phyloP scores from a whole-genome alignment of 129 eudicot species.

The Escallonia herrerae region DNA sequence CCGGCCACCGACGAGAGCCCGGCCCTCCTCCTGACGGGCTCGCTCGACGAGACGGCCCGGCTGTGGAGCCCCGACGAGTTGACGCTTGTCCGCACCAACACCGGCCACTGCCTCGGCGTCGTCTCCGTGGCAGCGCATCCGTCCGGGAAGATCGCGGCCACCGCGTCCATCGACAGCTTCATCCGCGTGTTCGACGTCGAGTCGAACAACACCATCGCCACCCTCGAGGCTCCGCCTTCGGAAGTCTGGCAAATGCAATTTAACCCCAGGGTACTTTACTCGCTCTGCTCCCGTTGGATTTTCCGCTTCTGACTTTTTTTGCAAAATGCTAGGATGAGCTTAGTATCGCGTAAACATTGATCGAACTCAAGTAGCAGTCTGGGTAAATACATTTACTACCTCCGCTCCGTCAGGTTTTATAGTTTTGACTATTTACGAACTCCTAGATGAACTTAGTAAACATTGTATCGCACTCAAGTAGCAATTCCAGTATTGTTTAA shows the following conservation, averaged over 20 bases:
- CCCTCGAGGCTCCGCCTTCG: constrained; percentile 91
- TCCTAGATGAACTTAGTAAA: too few relatives aligned
- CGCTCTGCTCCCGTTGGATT: too few relatives aligned
- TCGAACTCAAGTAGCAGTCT: too few relatives aligned
- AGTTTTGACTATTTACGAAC: too few relatives aligned
- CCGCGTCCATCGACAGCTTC: constrained; percentile 93
- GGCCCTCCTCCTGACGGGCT: constrained; percentile 77
- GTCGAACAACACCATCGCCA: constrained; percentile 73
- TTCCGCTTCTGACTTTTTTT: too few relatives aligned
- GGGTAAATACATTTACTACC: too few relatives aligned
- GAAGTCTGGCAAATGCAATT: constrained; percentile 93
- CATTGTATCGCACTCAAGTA: too few relatives aligned
- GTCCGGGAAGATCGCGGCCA: constrained; percentile 82
- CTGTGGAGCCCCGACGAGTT: constrained; percentile 70
- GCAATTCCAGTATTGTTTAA: too few relatives aligned
- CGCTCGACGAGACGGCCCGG: constrained; percentile 91
- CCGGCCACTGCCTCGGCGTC: constrained; percentile 93
- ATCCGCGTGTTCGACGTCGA: constrained; percentile 86
- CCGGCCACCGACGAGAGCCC: constrained; percentile 41
- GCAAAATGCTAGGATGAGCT: too few relatives aligned
- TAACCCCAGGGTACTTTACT: constrained; percentile 57
- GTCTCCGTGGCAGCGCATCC: constrained; percentile 98
- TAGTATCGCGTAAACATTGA: too few relatives aligned
- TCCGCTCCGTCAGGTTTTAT: too few relatives aligned
- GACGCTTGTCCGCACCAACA: constrained; percentile 55